phyloP scores from a whole-genome alignment of 345 rosid genomes.

The Hibiscus mutabilis region DNA sequence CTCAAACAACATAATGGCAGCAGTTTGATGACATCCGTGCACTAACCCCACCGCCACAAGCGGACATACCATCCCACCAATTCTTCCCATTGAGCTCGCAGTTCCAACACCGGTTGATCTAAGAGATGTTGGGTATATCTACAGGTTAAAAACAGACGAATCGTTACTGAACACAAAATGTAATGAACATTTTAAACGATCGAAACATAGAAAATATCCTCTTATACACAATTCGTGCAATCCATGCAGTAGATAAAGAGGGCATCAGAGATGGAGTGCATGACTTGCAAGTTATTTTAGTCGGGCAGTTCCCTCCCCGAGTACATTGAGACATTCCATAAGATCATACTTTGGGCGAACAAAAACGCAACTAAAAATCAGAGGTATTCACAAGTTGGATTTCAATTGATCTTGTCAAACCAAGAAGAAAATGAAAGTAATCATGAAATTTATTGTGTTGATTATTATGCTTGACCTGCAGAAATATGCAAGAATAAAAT shows the following conservation, averaged over 20 bases:
- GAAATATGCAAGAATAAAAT: too few species aligned
- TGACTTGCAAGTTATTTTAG: too few species aligned
- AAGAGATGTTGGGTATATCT: conserved; percentile 84
- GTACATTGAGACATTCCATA: too few species aligned
- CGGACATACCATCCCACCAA: conserved; percentile 89
- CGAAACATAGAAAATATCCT: not conserved
- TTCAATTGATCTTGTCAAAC: too few species aligned
- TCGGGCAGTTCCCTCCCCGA: too few species aligned
- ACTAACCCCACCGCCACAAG: conserved; percentile 82
- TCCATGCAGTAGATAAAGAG: not conserved
- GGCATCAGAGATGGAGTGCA: too few species aligned
- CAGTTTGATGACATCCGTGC: conserved; percentile 76
- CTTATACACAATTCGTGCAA: not conserved
- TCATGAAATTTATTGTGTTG: too few species aligned
- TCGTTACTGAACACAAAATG: not conserved
- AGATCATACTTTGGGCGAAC: too few species aligned
- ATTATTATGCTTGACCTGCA: too few species aligned
- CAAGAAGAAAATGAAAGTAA: too few species aligned
- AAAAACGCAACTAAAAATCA: too few species aligned
- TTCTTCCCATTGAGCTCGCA: conserved; percentile 80
- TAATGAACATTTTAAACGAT: not conserved
- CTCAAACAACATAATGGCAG: conserved; percentile 61
- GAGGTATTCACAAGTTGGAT: too few species aligned
- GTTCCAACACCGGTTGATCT: conserved; percentile 87
- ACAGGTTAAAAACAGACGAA: conserved; percentile 3